Conservation (phyloP, 2,329 filamentous ascomycete species). For the Grosmannia huntii region DNA sequence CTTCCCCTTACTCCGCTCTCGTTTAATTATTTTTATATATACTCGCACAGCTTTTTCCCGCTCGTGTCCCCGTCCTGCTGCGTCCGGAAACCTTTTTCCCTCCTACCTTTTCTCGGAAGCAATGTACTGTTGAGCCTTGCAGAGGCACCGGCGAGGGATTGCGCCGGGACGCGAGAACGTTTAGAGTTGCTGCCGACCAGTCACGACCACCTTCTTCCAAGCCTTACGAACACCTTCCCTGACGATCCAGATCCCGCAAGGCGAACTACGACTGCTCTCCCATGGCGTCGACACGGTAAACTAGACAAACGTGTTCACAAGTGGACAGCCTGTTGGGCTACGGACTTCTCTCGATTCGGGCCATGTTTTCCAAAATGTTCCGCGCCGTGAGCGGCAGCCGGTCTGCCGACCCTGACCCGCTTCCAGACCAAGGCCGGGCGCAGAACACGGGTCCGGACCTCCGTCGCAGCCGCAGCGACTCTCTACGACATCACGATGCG, state of each 20-base stretch:
- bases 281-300: background rate
- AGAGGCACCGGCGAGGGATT: slow-evolving; percentile 7
- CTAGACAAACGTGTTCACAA: background rate
- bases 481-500: slow-evolving; percentile 1
- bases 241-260: background rate
- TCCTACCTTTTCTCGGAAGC: background rate
- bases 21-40: background rate
- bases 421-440: slow-evolving; percentile 8
- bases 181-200: background rate
- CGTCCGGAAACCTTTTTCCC: background rate
- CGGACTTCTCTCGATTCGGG: background rate
- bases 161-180: slow-evolving; percentile 10
- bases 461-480: background rate
- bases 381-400: slow-evolving; percentile 19
- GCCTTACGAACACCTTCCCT: too few relatives aligned
- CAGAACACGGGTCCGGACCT: slow-evolving; percentile 12
- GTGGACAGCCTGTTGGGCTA: background rate
- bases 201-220: too few relatives aligned
- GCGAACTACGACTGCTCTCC: background rate
- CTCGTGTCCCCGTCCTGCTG: background rate
- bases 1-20: background rate
- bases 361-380: slow-evolving; percentile 20
- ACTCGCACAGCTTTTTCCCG: background rate
- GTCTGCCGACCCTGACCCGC: slow-evolving; percentile 7
- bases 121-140: slow-evolving; percentile 5